phyloP scores from a whole-genome alignment of 495 filamentous ascomycete genomes.

The Penicillium canariense region DNA sequence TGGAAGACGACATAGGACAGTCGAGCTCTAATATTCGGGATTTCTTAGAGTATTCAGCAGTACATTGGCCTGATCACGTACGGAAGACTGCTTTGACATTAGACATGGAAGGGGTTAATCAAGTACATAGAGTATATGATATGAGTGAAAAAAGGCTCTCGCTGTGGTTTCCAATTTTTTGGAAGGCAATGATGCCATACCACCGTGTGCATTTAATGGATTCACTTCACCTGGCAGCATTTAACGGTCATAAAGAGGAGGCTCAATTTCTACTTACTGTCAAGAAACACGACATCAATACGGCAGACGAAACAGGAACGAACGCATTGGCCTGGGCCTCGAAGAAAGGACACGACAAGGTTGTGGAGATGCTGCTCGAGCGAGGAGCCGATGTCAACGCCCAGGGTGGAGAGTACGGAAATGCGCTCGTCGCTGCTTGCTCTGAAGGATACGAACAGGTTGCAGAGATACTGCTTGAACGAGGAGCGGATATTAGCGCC shows the following conservation, averaged over 20 bases:
- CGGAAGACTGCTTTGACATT: slow-evolving; percentile 8
- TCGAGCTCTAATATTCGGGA: slow-evolving; percentile 1
- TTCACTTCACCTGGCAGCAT: slow-evolving; percentile 18
- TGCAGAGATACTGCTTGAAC: slow-evolving; percentile 1
- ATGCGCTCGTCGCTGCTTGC: not conserved
- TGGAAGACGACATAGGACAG: slow-evolving; percentile 3
- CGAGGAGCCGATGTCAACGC: slow-evolving; percentile 16
- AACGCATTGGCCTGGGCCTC: slow-evolving; percentile 25
- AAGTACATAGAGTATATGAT: slow-evolving; percentile 15
- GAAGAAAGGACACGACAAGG: slow-evolving; percentile 17
- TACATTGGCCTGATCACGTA: slow-evolving; percentile 25
- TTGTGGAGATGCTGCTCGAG: slow-evolving; percentile 18
- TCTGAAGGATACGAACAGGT: not conserved
- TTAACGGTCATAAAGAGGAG: slow-evolving; percentile 22
- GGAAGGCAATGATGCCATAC: slow-evolving; percentile 8
- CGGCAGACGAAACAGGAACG: slow-evolving; percentile 2
- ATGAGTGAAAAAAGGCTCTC: not conserved
- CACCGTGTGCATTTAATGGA: slow-evolving; percentile 1
- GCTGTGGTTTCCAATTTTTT: slow-evolving; percentile 22
- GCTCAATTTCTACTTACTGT: slow-evolving; percentile 11
- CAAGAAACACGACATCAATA: slow-evolving; percentile 5
- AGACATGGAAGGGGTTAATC: not conserved
- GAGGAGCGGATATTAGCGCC: not conserved
- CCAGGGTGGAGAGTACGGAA: not conserved
- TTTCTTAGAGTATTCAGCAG: slow-evolving; percentile 26